Percentiles rank a stretch among this genome's conserved stretches.
phyloP scores from a whole-genome alignment of 1,139 yeast species.

The Candida frijolesensis region DNA sequence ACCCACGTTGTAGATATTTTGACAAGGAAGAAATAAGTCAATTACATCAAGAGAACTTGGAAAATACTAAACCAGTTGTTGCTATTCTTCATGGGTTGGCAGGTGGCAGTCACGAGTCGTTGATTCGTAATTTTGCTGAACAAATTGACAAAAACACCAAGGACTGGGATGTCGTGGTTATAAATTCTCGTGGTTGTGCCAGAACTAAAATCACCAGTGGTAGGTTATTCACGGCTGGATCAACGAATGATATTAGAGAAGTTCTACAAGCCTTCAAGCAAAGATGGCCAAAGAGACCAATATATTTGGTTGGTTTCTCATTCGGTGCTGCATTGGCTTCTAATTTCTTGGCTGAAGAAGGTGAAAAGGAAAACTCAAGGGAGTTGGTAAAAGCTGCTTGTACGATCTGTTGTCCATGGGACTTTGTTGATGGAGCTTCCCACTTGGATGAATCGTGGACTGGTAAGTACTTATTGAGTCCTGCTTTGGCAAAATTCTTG shows the following conservation, averaged over 20 bases:
- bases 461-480: slow-evolving; percentile 64
- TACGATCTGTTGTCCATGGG: slow-evolving; percentile 84
- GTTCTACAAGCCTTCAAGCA: slow-evolving; percentile 54
- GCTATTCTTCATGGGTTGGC: slow-evolving; percentile 82
- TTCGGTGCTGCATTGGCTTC: slow-evolving; percentile 84
- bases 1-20: slow-evolving; percentile 77
- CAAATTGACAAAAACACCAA: slow-evolving; percentile 28
- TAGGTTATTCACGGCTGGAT: slow-evolving; percentile 69
- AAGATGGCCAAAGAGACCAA: slow-evolving; percentile 69
- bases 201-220: slow-evolving; percentile 78
- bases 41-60: slow-evolving; percentile 28
- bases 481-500: slow-evolving; percentile 68
- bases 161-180: slow-evolving; percentile 64
- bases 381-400: slow-evolving; percentile 63
- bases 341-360: slow-evolving; percentile 77
- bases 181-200: slow-evolving; percentile 87
- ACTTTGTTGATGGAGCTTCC: slow-evolving; percentile 59
- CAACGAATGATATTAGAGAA: slow-evolving; percentile 72
- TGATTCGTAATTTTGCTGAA: slow-evolving; percentile 66
- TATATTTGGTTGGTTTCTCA: slow-evolving; percentile 80
- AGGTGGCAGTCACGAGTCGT: slow-evolving; percentile 91
- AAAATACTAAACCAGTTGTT: slow-evolving; percentile 57
- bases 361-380: slow-evolving; percentile 20
- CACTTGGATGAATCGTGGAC: slow-evolving; percentile 55
- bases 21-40: slow-evolving; percentile 39